A percentile compares a stretch with the other conserved stretches of the same genome.
Evolutionary conservation across 2,329 filamentous ascomycete species (phyloP).

Genomic region (Aspergillus transmontanensis): DNA sequence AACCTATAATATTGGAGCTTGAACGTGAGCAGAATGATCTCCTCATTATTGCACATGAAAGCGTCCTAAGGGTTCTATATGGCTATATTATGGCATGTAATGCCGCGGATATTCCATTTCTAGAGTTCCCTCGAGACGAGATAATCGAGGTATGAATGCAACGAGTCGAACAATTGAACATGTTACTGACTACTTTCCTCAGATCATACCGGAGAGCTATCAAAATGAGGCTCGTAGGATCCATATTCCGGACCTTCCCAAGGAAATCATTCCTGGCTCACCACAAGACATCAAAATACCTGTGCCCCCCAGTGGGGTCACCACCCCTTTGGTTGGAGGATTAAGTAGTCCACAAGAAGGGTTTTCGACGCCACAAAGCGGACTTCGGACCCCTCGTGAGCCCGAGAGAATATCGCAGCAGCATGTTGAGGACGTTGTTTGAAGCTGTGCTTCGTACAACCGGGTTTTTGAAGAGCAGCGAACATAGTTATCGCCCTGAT

Average conservation of each 20-base stretch:
- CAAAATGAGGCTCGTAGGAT: conserved; percentile 94
- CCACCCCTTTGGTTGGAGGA: conserved; percentile 47
- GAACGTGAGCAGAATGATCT: conserved; percentile 96
- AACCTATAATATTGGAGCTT: conserved; percentile 95
- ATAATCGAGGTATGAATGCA: conserved; percentile 76
- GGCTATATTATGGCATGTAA: conserved; percentile 99
- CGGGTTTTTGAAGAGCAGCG: conserved; percentile 2
- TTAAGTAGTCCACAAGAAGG: conserved; percentile 43
- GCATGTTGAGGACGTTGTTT: conserved; percentile 49
- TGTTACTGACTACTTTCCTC: conserved; percentile 18
- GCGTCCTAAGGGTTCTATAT: conserved; percentile 93
- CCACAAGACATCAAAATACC: conserved; percentile 82
- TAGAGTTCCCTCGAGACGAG: conserved; percentile 93
- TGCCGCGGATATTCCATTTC: conserved; percentile 86
- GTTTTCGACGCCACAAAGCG: conserved; percentile 47
- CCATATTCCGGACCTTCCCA: conserved; percentile 71
- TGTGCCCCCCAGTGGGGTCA: conserved; percentile 61
- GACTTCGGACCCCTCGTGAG: conserved; percentile 45
- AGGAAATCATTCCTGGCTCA: conserved; percentile 71
- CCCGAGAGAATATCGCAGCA: conserved; percentile 48
- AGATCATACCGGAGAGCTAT: conserved; percentile 95
- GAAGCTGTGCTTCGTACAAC: conserved; percentile 18
- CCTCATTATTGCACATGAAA: conserved; percentile 98
- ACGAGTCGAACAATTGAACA: conserved; percentile 1
- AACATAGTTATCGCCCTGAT: background rate